Conservation (phyloP, 306 rosid species). For the Prunus padus region DNA sequence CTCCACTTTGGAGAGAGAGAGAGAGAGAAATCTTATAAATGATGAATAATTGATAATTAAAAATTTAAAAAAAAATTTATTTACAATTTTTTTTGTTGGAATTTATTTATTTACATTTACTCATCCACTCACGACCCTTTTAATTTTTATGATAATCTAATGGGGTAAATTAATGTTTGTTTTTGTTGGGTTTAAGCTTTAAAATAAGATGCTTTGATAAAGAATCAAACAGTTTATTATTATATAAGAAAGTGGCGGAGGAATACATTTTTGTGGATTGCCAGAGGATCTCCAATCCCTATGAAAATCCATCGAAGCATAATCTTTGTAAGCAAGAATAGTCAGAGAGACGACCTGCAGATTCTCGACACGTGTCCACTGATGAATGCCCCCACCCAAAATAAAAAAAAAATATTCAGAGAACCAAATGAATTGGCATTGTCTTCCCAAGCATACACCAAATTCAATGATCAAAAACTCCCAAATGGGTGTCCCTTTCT, state of each 20-base stretch:
- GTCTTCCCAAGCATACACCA: not conserved
- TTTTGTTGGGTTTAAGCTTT: not conserved
- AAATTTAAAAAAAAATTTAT: no score
- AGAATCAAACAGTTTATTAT: not conserved
- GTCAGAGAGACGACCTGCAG: constrained; percentile 33
- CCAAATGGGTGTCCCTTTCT: constrained; percentile 39
- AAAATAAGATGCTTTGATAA: not conserved
- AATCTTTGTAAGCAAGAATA: constrained; percentile 27
- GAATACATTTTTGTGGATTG: not conserved
- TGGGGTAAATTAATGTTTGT: not conserved
- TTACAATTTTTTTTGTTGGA: no score
- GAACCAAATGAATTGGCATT: no score
- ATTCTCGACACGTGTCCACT: constrained; percentile 19
- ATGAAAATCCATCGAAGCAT: constrained; percentile 30
- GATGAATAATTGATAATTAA: no score
- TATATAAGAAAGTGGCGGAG: not conserved
- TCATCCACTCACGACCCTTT: no score
- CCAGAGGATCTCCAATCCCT: constrained; percentile 35
- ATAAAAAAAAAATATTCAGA: not conserved
- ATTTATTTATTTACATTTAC: no score
- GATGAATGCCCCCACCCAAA: constrained; percentile 13
- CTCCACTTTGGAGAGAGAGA: no score
- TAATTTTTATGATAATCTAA: no score
- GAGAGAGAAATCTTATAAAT: no score
- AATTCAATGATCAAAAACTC: constrained; percentile 38